Base-by-base conservation (phyloP, 2,329 filamentous ascomycete species). In the Pseudocercospora vitis region DNA sequence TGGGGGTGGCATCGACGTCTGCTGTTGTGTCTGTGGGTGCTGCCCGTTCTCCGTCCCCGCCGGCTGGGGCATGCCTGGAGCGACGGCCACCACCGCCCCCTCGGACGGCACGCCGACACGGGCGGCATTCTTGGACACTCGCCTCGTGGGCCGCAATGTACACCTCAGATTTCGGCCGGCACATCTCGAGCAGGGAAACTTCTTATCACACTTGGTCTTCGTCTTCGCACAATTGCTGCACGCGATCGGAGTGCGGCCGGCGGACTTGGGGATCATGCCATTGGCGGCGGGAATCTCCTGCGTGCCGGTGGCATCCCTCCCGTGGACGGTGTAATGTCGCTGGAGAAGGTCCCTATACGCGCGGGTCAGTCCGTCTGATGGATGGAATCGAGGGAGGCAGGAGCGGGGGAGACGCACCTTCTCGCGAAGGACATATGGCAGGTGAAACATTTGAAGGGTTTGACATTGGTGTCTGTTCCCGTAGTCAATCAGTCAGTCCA, bases 401-500 rank as follows among this genome's bases (percentile, higher is more conserved):
- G 14, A 37, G 4, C 26, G 26, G 11, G 26, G 46, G n/a, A 21
- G 14, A 71, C 74, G 52, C 64, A 79, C 77, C 76, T 71, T 59
- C 77, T 69, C 58, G 77, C 76, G 62, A 79, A 79, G 53, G 76
- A 78, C 77, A 79, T 79, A 56, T 79, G 76, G 62, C 77, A 79
- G 29, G 75, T 78, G 55, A 76, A 77, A 66, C 77, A 79, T 68
- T 78, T 79, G 71, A 78, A 79, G 2, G 77, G 77, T 66, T 79
- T 79, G n/a, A 79, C 75, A 63, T 79, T 78, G 50, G 76, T 79
- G 59, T 79, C 76, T 78, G 60, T 7, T 23, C 33, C 33, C 18
- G n/a, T n/a, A n/a, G n/a, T n/a, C n/a, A n/a, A n/a, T n/a, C n/a
- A n/a, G n/a, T n/a, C n/a, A n/a, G n/a, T n/a, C n/a, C n/a, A n/a